Conservation (phyloP, 441 rosid species). For the Capsella rubella region DNA sequence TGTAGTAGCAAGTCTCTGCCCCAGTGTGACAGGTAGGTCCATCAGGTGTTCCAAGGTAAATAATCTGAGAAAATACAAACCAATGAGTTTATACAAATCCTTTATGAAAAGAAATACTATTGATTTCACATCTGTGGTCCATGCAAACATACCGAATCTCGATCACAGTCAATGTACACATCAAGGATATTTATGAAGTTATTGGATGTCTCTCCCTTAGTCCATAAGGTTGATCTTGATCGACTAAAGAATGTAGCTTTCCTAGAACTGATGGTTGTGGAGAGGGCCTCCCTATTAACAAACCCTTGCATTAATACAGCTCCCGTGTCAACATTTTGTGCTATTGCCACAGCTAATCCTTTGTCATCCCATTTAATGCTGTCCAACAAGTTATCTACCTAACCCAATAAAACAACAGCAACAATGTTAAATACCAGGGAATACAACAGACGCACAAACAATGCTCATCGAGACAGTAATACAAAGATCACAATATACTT, state of each 20-base stretch:
- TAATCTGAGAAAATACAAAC: constrained; percentile 56
- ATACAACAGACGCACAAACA: background rate
- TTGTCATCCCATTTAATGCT: constrained; percentile 86
- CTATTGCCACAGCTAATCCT: constrained; percentile 94
- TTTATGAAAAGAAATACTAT: background rate
- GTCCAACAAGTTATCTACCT: constrained; percentile 75
- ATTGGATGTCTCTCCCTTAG: constrained; percentile 83
- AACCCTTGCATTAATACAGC: constrained; percentile 87
- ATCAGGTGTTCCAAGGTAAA: constrained; percentile 84
- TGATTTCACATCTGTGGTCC: background rate
- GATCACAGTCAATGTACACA: constrained; percentile 59
- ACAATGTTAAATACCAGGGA: background rate
- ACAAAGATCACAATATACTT: background rate
- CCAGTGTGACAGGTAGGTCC: constrained; percentile 93
- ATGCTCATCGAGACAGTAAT: background rate
- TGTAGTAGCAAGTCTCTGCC: constrained; percentile 76
- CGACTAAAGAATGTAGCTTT: constrained; percentile 91
- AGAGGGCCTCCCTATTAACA: constrained; percentile 74
- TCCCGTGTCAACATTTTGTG: constrained; percentile 91
- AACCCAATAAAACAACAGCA: constrained; percentile 35
- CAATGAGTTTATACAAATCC: constrained; percentile 9
- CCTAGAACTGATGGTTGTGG: constrained; percentile 63
- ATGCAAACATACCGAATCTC: constrained; percentile 67
- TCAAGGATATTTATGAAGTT: constrained; percentile 70
- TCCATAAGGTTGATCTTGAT: constrained; percentile 84